Evolutionary conservation across 1,284 basidiomycete genomes (phyloP).

Genomic region (Leccinum subrobustum): DNA sequence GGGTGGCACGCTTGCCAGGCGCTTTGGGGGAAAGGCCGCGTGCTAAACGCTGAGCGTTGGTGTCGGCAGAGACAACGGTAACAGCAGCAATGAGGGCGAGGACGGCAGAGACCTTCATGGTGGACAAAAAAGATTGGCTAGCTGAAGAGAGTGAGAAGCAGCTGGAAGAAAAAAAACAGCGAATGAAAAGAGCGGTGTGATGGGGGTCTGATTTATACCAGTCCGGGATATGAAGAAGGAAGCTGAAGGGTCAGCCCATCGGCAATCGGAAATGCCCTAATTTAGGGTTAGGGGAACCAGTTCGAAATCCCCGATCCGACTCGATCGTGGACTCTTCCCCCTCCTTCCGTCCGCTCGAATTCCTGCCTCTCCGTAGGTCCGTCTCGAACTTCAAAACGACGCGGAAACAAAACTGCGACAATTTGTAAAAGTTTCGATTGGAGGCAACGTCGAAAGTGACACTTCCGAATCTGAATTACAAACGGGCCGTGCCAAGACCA

Average conservation of each 20-base stretch:
- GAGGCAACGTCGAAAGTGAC: not conserved
- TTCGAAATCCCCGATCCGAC: constrained; percentile 4
- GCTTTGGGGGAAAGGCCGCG: constrained; percentile 44
- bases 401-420: not conserved
- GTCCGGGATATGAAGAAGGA: not conserved
- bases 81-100: constrained; percentile 37
- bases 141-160: not conserved
- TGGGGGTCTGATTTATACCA: constrained; percentile 14
- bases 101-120: constrained; percentile 45
- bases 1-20: constrained; percentile 26
- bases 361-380: not conserved
- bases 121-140: not conserved
- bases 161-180: not conserved
- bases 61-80: constrained; percentile 39
- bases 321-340: not conserved
- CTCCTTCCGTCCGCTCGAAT: not conserved
- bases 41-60: constrained; percentile 51
- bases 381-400: not conserved
- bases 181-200: not conserved
- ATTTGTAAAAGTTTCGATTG: not conserved
- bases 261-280: constrained; percentile 13
- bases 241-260: constrained; percentile 15
- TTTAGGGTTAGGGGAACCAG: not conserved
- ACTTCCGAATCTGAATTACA: not conserved
- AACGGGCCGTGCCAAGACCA: not conserved